Evolutionary conservation across 768 basidiomycete species (phyloP), one percentile per base, ranked within the genome.

Genomic region (Trametopsis cervina): DNA sequence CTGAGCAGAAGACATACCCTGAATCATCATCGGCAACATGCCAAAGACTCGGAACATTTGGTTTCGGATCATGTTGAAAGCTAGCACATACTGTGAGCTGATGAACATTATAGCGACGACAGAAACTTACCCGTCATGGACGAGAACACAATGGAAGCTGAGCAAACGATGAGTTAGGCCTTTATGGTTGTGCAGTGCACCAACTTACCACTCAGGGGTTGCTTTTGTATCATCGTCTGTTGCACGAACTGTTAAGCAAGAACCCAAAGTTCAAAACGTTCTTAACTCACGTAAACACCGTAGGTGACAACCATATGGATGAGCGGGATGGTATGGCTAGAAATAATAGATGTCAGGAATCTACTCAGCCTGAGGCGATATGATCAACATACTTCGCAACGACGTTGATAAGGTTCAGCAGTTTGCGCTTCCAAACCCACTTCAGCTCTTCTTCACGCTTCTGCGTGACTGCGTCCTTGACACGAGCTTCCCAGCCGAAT

Each of bases 241-340:
- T 29, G 40, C 6, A 20, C 38, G 57, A 46, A 15, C 13, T 4
- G 7, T 39, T 23, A 53, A 37, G 24, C 12, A 40, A 40, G 12
- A 21, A 27, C 21, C 20, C 21, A 15, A 4, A 50, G 44, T 17
- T 11, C 4, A 13, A 17, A 48, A 44, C 9, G 20, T 4, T 10
- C 22, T 40, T 4, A 22, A 57, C 75, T 42, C 64, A 80, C 69
- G 52, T 80, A 85, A 6, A 76, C 69, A 4, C 73, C 67, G 54
- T 76, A 85, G 2, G 81, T 78, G 11, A 74, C 71, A 37, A 81
- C 56, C 83, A 85, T 85, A 23, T 75, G 78, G 1, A 73, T 39
- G 10, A 85, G 60, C 0, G 85, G 83, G 40, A 85, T 71, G 24
- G 76, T 47, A 52, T 70, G 77, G 57, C 80, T 83, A 46, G 1